Evolutionary conservation across 2,329 filamentous ascomycete genomes (phyloP), one percentile per base, ranked within the genome.

Genomic region (Fusarium albosuccineum): DNA sequence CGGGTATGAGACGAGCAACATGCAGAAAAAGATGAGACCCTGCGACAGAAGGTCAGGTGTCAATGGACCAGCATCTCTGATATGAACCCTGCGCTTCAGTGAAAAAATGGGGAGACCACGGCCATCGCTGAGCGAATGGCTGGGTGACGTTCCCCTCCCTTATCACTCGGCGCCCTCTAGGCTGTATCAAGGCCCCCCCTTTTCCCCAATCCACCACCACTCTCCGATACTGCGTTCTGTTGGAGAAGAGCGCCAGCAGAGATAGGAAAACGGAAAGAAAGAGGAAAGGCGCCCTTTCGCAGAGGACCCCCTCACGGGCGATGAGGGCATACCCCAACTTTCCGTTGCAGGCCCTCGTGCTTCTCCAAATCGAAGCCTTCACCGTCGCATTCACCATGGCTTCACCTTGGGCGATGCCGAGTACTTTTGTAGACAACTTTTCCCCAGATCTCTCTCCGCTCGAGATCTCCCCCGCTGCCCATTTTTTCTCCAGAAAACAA

Each of bases 401-500:
- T 64, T 64, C 60, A 64, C 60, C 64, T 60, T 13, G 45, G 22
- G 22, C 22, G 22, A 30, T 29, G 42, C 30, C 17, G 41, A 41
- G 8, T 29, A 11, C 16, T 16, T 29, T 29, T 22, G 11, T 13
- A 14, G 27, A 48, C 10, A 37, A 34, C 3, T n/a, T 37, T 53
- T 39, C 62, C 57, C 52, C 58, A 63, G 62, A 66, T 61, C 55
- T 52, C 51, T 52, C 49, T 63, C 48, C 41, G 39, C 57, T 46
- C 33, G 34, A 45, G 64, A 57, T 64, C 51, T 52, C 40, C 58
- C 52, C 41, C 66, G 52, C 58, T 52, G 36, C 48, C 44, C 14
- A 34, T 27, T 30, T 58, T 66, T 61, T 66, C 71, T 70, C 70
- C 72, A 66, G 42, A 68, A 63, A 63, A 66, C 61, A 63, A 70